phyloP scores from a whole-genome alignment of 148 eudicot genomes.

The Cornus suecica region DNA sequence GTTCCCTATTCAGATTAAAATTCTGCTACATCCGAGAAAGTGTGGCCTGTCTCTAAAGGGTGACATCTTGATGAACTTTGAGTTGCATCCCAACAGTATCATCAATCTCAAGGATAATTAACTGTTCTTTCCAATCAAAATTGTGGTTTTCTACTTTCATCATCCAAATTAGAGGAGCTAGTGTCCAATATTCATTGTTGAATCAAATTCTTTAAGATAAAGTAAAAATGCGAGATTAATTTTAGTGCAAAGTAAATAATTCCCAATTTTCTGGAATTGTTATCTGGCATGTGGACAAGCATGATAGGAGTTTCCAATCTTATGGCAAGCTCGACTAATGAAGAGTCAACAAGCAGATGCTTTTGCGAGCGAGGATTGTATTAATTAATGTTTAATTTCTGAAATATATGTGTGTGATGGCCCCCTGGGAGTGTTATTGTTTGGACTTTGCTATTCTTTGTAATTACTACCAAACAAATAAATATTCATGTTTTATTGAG shows the following conservation, averaged over 20 bases:
- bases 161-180: no score
- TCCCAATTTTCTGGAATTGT: background rate
- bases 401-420: background rate
- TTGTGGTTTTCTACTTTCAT: no score
- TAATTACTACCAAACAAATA: constrained; percentile 3
- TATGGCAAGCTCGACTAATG: background rate
- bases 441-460: constrained; percentile 5
- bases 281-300: background rate
- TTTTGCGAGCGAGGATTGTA: background rate
- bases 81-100: no score
- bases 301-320: background rate
- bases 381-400: background rate
- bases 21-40: no score
- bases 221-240: background rate
- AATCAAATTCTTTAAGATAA: background rate
- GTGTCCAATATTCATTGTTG: background rate
- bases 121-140: no score
- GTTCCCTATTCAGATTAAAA: no score
- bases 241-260: background rate
- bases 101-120: no score
- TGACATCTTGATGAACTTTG: no score
- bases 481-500: background rate
- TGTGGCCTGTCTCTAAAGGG: no score
- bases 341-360: background rate
- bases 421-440: background rate